These are phyloP conservation scores for Recurvomyces mirabilis DNA, from an alignment of 495 filamentous ascomycete species.

Conservation along the genomic window DNA sequence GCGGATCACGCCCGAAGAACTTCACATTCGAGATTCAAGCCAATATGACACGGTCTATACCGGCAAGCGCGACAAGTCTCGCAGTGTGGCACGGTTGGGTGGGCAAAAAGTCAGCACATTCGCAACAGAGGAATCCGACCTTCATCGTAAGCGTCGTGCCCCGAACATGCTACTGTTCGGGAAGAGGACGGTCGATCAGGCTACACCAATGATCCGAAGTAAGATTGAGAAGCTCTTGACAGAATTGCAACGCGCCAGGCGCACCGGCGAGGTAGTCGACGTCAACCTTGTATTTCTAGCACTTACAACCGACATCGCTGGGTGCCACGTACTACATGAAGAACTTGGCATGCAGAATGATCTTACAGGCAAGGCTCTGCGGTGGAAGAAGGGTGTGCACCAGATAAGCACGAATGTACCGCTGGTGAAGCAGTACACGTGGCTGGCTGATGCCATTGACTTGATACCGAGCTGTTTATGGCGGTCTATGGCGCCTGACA, in stretches of 20 bases:
- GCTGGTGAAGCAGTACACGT: background rate
- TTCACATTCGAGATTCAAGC: conserved; percentile 25
- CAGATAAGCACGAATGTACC: background rate
- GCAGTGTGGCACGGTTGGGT: background rate
- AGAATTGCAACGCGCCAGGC: background rate
- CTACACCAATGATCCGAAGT: background rate
- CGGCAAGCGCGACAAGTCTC: conserved; percentile 1
- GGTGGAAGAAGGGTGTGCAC: background rate
- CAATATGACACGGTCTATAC: conserved; percentile 21
- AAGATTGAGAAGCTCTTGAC: background rate
- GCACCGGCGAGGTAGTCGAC: background rate
- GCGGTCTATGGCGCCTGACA: background rate
- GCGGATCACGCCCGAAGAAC: conserved; percentile 27
- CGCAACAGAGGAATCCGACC: conserved; percentile 1
- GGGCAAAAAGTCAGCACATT: background rate
- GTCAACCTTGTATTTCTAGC: background rate
- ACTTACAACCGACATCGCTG: background rate
- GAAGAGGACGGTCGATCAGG: background rate
- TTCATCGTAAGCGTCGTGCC: conserved; percentile 5
- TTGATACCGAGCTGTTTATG: background rate
- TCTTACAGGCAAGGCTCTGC: background rate
- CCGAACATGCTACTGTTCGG: background rate
- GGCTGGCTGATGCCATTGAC: background rate
- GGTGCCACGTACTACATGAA: background rate
- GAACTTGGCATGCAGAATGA: conserved; percentile 1